Conservation (phyloP, 148 eudicot species). For the Arctostaphylos glauca region DNA sequence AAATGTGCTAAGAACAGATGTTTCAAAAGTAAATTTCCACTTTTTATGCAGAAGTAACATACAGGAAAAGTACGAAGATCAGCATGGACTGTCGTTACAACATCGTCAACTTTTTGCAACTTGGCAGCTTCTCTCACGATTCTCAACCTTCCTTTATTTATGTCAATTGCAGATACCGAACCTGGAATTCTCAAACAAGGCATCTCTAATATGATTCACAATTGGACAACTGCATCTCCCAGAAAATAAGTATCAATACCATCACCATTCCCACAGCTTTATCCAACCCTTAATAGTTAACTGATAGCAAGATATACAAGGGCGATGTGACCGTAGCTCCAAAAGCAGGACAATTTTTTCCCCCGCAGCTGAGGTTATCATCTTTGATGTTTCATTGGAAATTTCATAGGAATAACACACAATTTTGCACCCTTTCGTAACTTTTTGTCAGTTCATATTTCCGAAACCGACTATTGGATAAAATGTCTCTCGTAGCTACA, state of each 20-base stretch:
- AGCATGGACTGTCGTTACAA: conserved; percentile 63
- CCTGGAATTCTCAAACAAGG: conserved; percentile 39
- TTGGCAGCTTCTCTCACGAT: conserved; percentile 83
- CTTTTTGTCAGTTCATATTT: not conserved
- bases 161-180: conserved; percentile 64
- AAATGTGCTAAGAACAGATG: conserved; percentile 12
- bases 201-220: conserved; percentile 13
- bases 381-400: not conserved
- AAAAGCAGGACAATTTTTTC: not conserved
- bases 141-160: conserved; percentile 84
- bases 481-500: not conserved
- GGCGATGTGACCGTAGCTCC: not conserved
- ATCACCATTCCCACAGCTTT: not conserved
- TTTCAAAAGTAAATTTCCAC: not conserved
- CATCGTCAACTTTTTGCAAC: conserved; percentile 60
- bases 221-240: not conserved
- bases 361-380: not conserved
- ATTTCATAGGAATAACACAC: not conserved
- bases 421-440: not conserved
- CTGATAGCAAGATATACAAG: not conserved
- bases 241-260: not conserved
- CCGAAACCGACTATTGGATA: not conserved
- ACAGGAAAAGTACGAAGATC: conserved; percentile 81
- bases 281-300: not conserved
- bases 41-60: conserved; percentile 25